A percentile compares a stretch with the other conserved stretches of the same genome.
These are phyloP conservation scores for Fusarium tanahbumbuense DNA, from an alignment of 2,329 filamentous ascomycete species.

Conservation along the genomic window DNA sequence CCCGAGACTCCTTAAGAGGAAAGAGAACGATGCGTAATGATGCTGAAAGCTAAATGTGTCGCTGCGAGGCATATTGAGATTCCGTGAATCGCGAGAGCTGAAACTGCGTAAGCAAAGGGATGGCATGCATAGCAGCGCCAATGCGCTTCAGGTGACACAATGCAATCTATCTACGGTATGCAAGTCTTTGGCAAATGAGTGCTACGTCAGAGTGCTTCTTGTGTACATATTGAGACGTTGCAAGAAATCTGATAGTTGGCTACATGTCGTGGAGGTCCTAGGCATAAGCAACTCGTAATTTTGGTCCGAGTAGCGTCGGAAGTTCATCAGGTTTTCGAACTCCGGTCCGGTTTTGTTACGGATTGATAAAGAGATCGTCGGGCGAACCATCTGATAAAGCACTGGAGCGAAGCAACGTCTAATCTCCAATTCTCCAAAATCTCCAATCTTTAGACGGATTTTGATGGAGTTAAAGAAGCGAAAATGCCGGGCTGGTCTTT, in stretches of 20 bases:
- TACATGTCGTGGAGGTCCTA: not conserved
- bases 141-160: constrained; percentile 14
- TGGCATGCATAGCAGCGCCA: constrained; percentile 21
- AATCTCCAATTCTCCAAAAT: constrained; percentile 28
- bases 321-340: constrained; percentile 13
- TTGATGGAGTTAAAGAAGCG: constrained; percentile 31
- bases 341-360: not conserved
- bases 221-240: not conserved
- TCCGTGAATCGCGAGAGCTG: constrained; percentile 34
- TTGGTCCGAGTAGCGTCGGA: constrained; percentile 20
- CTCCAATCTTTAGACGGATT: constrained; percentile 13
- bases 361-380: constrained; percentile 28
- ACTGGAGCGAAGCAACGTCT: not conserved
- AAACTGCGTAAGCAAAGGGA: constrained; percentile 30
- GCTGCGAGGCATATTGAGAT: constrained; percentile 30
- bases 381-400: constrained; percentile 7
- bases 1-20: constrained; percentile 25
- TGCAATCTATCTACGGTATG: constrained; percentile 24
- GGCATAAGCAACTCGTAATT: constrained; percentile 20
- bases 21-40: constrained; percentile 27
- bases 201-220: constrained; percentile 19
- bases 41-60: constrained; percentile 12
- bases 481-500: constrained; percentile 38
- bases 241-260: not conserved
- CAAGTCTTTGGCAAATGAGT: constrained; percentile 8